Base-by-base conservation (phyloP, 2,329 filamentous ascomycete species). In the Nigrospora sphaerica region DNA sequence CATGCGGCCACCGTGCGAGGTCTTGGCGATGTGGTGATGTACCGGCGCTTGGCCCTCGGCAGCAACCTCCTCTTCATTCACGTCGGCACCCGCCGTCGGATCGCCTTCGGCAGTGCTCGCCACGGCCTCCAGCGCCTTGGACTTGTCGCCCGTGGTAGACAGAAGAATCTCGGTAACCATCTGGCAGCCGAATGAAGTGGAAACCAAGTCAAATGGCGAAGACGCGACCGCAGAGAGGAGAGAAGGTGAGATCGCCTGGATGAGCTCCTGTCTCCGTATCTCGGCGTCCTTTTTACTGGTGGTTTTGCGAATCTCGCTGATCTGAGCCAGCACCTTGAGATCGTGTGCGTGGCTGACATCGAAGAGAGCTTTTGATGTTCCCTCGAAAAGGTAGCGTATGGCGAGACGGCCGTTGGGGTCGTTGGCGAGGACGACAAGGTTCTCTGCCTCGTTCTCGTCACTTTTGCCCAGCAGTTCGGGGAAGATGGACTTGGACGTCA, bases 251-350 rank as follows among this genome's bases (percentile, higher is more conserved):
- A 95, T 70, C 12, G 82, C 77, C 49, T 82, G 80, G 18, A 88
- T 72, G 37, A 98, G 73, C 63, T 96, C 93, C 55, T 80, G 75
- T 48, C 86, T 81, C 49, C 93, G 81, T 18, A 78, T 68, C 45
- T 85, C 83, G 1, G 88, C 75, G 47, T 95, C 89, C 68, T 98
- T 98, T 71, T 97, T 98, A 53, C 88, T 95, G 2, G 91, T 97
- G 13, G 78, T 83, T 55, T 83, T 80, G 45, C 93, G 83, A 52
- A 95, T 85, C 46, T 81, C 78, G 59, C 88, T 85, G 19, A 96
- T 71, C 64, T 96, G 86, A 47, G 80, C 74, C 5, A 98, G 72
- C 13, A 93, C 67, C 46, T 85, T 79, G 33, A 88, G 68, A 52
- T 90, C 85, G 32, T 75, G 75, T 12, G 78, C 74, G 47, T 88